Percentiles rank a stretch among this genome's conserved stretches.
Conservation (phyloP, 148 eudicot genomes). For the Selenicereus undatus region DNA sequence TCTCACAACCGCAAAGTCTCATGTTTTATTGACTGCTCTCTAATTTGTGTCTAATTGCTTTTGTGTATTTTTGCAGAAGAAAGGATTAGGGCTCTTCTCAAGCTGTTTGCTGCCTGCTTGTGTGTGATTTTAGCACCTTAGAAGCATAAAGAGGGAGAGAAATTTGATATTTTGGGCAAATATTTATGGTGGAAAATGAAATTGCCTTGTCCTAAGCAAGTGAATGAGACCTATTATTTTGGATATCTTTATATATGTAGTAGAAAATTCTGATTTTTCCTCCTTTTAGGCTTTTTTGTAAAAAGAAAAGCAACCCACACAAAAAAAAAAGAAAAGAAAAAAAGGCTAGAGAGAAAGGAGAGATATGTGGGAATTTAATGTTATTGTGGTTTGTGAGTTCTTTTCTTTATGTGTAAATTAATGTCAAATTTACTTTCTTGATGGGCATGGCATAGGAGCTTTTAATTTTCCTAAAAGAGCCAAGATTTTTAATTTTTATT, state of each 20-base stretch:
- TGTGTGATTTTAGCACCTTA: slow-evolving; percentile 22
- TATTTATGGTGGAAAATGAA: not conserved
- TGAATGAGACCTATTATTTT: not conserved
- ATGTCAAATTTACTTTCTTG: slow-evolving; percentile 21
- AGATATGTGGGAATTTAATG: not conserved
- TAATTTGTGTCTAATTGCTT: slow-evolving; percentile 6
- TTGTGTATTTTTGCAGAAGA: slow-evolving; percentile 51
- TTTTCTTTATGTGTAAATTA: slow-evolving; percentile 17
- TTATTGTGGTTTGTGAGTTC: slow-evolving; percentile 12
- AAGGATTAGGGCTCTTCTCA: slow-evolving; percentile 57
- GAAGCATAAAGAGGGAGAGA: slow-evolving; percentile 14
- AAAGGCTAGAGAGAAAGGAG: slow-evolving; percentile 13
- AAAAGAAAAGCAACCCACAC: slow-evolving; percentile 7
- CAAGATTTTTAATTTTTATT: not conserved
- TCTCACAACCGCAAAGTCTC: no score
- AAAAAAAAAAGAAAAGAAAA: slow-evolving; percentile 2
- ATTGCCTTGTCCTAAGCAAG: not conserved
- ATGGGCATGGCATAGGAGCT: slow-evolving; percentile 4
- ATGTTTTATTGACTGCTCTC: no score
- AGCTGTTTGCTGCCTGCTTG: slow-evolving; percentile 65
- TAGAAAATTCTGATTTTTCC: not conserved
- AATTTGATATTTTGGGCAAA: not conserved
- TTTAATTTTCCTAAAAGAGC: slow-evolving; percentile 23
- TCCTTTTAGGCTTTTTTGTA: slow-evolving; percentile 26
- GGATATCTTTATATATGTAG: not conserved